Base-by-base conservation (phyloP, 2,329 filamentous ascomycete genomes). In the Diaporthe batatas region DNA sequence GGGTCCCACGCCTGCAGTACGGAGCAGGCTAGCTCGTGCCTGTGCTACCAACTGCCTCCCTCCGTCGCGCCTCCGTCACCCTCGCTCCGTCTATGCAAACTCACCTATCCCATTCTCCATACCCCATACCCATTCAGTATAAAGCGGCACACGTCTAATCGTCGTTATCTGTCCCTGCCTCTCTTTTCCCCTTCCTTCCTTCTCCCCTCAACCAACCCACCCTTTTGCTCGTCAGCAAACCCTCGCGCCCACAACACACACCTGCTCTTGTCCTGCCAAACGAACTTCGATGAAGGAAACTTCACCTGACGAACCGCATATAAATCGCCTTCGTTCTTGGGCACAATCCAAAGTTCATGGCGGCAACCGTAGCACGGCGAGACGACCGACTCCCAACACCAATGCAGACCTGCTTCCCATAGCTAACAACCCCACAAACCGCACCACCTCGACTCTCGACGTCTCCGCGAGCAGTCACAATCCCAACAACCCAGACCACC, bases 221-320 rank as follows among this genome's bases (percentile, higher is more conserved):
- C 59, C 42, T 36, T 57, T 58, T 53, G 42, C 54, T 39, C 51
- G 44, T 7, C 34, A 58, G 59, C 59, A 51, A 55, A 49, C 23
- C 34, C 44, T 18, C 53, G 51, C 34, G 34, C 53, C 53, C 54
- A 59, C 53, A 42, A 58, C 14, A 59, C 36, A 55, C 55, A 42
- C 54, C 57, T 70, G 70, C 67, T 18, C 53, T 58, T 62, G 36
- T 25, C 44, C 72, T 68, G 75, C 72, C 57, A 68, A 77, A 77
- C 78, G 81, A 84, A 83, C 79, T 85, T 90, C 89, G 88, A 91
- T 91, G 89, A 91, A 89, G 87, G 83, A 89, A 87, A 83, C 83
- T 83, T 88, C 84, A 77, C 82, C 86, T 83, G 84, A 87, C 76
- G 81, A 84, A 79, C 84, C 86, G 81, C 84, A 85, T 81, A 84